These are phyloP conservation scores for Coniophora puteana DNA, from an alignment of 1,284 basidiomycete genomes.

Conservation along the genomic window DNA sequence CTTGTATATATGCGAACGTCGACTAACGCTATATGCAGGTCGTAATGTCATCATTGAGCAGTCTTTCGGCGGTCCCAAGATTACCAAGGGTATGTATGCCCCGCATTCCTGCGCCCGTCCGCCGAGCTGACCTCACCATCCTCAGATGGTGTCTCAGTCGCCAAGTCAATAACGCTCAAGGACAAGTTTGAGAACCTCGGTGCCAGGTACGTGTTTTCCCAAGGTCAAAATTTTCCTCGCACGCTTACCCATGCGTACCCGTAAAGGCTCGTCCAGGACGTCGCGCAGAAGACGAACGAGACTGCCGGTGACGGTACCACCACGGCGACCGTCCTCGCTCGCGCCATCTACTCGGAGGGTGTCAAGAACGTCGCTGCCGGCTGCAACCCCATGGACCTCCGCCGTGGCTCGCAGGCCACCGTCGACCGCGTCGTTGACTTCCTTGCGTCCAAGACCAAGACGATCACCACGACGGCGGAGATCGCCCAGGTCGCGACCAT, in stretches of 20 bases:
- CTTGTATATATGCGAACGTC: background rate
- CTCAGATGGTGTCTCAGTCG: constrained; percentile 95
- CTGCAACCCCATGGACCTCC: constrained; percentile 99
- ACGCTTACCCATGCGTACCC: constrained; percentile 2
- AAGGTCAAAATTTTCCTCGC: constrained; percentile 1
- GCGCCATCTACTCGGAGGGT: constrained; percentile 97
- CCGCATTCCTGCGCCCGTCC: constrained; percentile 6
- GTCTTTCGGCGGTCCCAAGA: constrained; percentile 95
- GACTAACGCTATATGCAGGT: constrained; percentile 44
- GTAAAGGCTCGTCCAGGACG: constrained; percentile 86
- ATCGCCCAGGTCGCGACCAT: constrained; percentile 99
- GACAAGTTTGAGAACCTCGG: constrained; percentile 99
- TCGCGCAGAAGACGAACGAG: constrained; percentile 96
- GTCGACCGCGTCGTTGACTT: constrained; percentile 95
- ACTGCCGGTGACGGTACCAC: constrained; percentile 98
- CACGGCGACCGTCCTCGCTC: constrained; percentile 94
- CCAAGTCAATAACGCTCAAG: constrained; percentile 91
- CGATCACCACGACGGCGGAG: constrained; percentile 95
- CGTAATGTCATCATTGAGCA: constrained; percentile 99
- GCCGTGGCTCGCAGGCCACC: constrained; percentile 93
- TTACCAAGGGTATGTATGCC: constrained; percentile 82
- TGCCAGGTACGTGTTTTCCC: constrained; percentile 68
- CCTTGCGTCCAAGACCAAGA: constrained; percentile 87
- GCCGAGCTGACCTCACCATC: constrained; percentile 2
- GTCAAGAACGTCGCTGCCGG: constrained; percentile 99